Evolutionary conservation across 73 alveolate genomes (phyloP).

Genomic region (Chromera velia): DNA sequence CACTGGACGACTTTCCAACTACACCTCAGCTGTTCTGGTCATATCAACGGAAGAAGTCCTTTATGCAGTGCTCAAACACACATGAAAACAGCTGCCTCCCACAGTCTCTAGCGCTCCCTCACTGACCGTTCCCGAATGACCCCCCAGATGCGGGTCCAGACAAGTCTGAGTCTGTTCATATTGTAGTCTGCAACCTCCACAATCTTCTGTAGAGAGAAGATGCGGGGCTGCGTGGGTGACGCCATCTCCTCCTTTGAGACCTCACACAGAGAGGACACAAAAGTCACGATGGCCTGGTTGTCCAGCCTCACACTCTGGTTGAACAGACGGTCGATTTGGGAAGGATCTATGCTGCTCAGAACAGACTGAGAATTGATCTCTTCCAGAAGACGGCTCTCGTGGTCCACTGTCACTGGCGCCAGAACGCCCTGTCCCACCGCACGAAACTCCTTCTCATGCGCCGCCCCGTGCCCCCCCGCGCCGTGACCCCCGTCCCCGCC

Average conservation of each 20-base stretch:
- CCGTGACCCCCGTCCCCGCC: no score
- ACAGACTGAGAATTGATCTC: conserved; percentile 22
- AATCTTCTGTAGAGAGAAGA: conserved; percentile 38
- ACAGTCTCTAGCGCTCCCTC: conserved; percentile 47
- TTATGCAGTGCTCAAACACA: no score
- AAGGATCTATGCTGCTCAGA: no score
- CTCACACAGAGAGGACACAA: conserved; percentile 20
- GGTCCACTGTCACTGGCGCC: neutral
- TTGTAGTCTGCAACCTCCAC: conserved; percentile 54
- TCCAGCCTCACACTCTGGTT: conserved; percentile 20
- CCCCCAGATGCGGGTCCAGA: conserved; percentile 48
- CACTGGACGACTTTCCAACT: no score
- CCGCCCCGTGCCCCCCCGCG: no score
- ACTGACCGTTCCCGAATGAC: conserved; percentile 42
- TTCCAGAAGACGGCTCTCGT: conserved; percentile 2
- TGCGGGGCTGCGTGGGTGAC: conserved; percentile 39
- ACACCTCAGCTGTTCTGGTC: no score
- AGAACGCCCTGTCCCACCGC: no score
- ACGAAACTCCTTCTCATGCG: no score
- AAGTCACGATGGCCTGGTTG: conserved; percentile 37
- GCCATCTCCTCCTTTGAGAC: conserved; percentile 51
- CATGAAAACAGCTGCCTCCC: no score
- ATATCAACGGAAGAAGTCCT: no score
- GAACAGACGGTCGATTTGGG: conserved; percentile 37
- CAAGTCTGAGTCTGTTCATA: conserved; percentile 51